Base-by-base conservation (phyloP, 2,329 filamentous ascomycete species). In the Nemania sp. region DNA sequence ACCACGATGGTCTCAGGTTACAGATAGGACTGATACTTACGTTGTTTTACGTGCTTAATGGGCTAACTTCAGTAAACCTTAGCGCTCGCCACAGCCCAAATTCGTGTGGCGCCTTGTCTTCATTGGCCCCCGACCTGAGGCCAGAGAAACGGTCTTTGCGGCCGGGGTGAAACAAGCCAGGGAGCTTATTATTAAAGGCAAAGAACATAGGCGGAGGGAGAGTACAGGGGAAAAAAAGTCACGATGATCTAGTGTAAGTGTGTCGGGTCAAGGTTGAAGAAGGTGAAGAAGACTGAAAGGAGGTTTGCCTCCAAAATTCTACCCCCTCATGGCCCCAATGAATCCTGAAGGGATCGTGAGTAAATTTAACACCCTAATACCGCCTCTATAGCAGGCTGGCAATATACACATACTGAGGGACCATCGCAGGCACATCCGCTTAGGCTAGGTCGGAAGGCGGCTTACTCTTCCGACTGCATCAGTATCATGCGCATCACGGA, bases 1-100 rank as follows among this genome's bases (percentile, higher is more conserved):
- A 65, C 57, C 49, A 57, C 21, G 18, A 32, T 1, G 34, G 63
- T 63, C 57, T 63, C 63, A 65, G 49, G 53, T 54, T 11, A 54
- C 45, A 57, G 53, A 59, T 42, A 48, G 43, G 18, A 57, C 34
- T 17, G 13, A 17, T 13, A 13, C 9, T 6, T 15, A n/a, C n/a
- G n/a, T n/a, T n/a, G n/a, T n/a, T n/a, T n/a, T 52, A 54, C 49
- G 25, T 29, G 7, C 25, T 29, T 29, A 29, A 29, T 29, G 25
- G 3, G 7, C 25, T 7, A 29, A 29, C 25, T 29, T 7, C 7
- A 29, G 25, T 29, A 59, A 57, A n/a, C n/a, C 52, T 52, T 34
- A 48, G 53, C 55, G 50, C 59, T 17, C 48, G 53, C 34, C 54
- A 43, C n/a, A 40, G 54, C 49, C 45, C 48, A 46, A 29, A 9